Base-by-base conservation (phyloP, 441 rosid species). In the Populus hybrid region DNA sequence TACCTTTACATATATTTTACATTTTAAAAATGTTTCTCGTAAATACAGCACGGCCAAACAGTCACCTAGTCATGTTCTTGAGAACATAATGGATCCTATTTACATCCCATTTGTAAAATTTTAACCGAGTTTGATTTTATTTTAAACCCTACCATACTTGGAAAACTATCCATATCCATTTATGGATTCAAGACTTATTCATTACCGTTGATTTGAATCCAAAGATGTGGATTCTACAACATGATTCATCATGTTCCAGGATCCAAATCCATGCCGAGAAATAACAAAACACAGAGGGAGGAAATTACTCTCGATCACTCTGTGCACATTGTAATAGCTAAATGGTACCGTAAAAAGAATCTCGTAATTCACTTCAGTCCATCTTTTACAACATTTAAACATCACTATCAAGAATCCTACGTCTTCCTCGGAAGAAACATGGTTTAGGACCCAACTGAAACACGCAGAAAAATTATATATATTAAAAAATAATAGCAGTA, bases 351-450 rank as follows among this genome's bases (percentile, higher is more conserved):
- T 46, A 34, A 71, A 71, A 23, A 40, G 8, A 32, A 24, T 30
- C 10, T 70, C 26, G 71, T 74, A 46, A 50, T 74, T 63, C 46
- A 61, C 32, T 30, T 30, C 32, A 3, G 46, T 77, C 75, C 75
- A 63, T 77, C n/a, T 38, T 28, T 36, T 71, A 75, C 69, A 79
- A 1, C 53, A 46, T 46, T 77, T 53, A 23, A 59, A 67, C 9
- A 59, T 38, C 28, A 61, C 63, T 28, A 42, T 64, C 75, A 71
- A 61, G 59, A 26, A 82, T 53, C 78, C 26, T 11, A 30, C 26
- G 34, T 73, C 70, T 73, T 50, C 76, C 34, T 42, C 46, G 66
- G 32, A 76, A 53, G 61, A 42, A 82, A 69, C 68, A 57, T 32
- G 20, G n/a, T 10, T 40, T 3, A 50, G 50, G 69, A 50, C 64